Conservation (phyloP, 371 early-diverging fungal species). For the Mortierella sp. region DNA sequence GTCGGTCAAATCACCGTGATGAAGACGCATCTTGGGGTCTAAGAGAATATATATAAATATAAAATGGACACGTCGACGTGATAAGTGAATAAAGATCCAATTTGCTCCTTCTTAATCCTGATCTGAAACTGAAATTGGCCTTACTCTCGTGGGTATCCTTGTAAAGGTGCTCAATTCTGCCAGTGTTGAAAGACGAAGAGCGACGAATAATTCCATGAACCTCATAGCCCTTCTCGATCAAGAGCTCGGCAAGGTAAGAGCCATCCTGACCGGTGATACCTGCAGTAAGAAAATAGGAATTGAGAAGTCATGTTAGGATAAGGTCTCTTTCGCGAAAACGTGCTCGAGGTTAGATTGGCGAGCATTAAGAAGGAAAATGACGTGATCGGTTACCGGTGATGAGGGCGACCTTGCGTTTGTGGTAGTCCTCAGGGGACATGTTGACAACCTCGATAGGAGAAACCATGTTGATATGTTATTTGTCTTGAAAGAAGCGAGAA, state of each 20-base stretch:
- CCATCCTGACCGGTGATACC: conserved; percentile 93
- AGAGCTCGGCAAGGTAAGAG: conserved; percentile 82
- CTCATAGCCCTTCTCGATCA: conserved; percentile 82
- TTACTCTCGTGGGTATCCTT: conserved; percentile 77
- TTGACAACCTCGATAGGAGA: conserved; percentile 54
- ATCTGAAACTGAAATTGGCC: conserved; percentile 20
- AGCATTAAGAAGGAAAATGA: too few relatives aligned
- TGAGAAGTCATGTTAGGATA: too few relatives aligned
- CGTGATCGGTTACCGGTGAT: conserved; percentile 62
- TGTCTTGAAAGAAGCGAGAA: background rate
- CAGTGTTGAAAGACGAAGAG: conserved; percentile 87
- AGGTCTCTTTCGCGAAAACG: too few relatives aligned
- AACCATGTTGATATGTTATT: conserved; percentile 18
- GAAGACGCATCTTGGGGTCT: conserved; percentile 85
- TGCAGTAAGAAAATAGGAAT: conserved; percentile 10
- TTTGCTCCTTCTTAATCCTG: background rate
- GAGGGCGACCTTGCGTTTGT: conserved; percentile 75
- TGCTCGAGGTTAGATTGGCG: too few relatives aligned
- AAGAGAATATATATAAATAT: background rate
- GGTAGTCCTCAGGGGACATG: conserved; percentile 17
- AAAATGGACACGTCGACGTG: background rate
- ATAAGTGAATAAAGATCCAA: background rate
- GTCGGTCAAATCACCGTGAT: conserved; percentile 91
- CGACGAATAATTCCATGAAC: conserved; percentile 90
- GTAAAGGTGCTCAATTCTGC: conserved; percentile 86